Evolutionary conservation across 1,284 basidiomycete species (phyloP), one percentile per base, ranked within the genome.

Genomic region (Ceratobasidium sp.): DNA sequence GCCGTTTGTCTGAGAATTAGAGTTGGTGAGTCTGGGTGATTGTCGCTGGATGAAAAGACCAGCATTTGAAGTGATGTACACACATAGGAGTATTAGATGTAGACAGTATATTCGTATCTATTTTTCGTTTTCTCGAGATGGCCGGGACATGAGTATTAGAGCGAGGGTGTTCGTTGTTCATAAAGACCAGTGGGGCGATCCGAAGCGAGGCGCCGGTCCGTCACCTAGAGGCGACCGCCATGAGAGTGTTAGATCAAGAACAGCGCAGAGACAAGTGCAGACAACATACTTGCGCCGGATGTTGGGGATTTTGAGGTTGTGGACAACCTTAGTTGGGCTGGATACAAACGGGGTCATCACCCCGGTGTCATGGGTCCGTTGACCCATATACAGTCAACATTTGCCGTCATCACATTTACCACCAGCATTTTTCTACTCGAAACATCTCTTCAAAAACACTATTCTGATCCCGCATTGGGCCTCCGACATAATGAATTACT

Each of bases 281-380:
- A 45, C 58, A 52, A 67, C 64, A 45, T 67, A 67, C 64, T 67
- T 67, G 64, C 64, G 64, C 64, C 64, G 64, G 64, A 62, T 67
- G 64, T 67, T 67, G 64, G 52, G 64, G 64, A 67, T 67, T 64
- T 64, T 67, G 64, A 67, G 64, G 38, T 45, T 55, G 64, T 67
- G 64, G 64, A 54, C 64, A 49, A 43, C 31, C 64, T 67, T 67
- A 50, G 54, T 67, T 67, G 50, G 60, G 64, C 60, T 67, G 52
- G 64, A 67, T 53, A 67, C 64, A 67, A 67, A 67, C 55, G 55
- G 55, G 55, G 55, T 58, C 55, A 43, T 67, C 50, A 67, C 40
- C 43, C 60, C 31, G 64, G 64, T 53, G 38, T 67, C 64, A 27
- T 50, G 64, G 64, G 52, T 67, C 64, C 52, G 52, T 40, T 53